A percentile compares a stretch with the other conserved stretches of the same genome.
phyloP scores from a whole-genome alignment of 2,329 filamentous ascomycete species.

The Aureobasidium sp. region DNA sequence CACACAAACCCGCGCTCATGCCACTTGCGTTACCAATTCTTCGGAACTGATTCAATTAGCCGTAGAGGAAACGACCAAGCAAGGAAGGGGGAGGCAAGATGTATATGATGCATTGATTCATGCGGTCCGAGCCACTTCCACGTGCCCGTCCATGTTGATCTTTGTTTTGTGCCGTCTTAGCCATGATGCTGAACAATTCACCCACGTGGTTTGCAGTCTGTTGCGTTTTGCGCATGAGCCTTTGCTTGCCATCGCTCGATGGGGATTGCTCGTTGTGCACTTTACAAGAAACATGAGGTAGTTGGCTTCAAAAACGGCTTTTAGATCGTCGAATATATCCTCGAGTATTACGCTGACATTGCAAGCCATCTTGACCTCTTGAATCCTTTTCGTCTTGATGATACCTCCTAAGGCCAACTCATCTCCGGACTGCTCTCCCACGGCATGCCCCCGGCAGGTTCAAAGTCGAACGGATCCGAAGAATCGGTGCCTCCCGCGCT shows the following conservation, averaged over 20 bases:
- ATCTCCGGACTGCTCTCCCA: conserved; percentile 16
- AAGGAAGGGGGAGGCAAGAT: background rate
- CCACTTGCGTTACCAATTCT: background rate
- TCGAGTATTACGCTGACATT: background rate
- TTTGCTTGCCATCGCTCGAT: background rate
- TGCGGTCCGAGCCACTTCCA: background rate
- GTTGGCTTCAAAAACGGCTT: background rate
- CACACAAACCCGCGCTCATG: no score
- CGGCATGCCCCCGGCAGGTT: background rate
- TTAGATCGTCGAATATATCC: background rate
- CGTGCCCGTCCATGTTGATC: background rate
- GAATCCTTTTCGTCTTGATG: background rate
- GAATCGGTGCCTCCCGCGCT: conserved; percentile 17
- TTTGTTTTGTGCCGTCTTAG: background rate
- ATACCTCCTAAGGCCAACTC: conserved; percentile 6
- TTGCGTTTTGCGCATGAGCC: background rate
- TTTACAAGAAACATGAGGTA: background rate
- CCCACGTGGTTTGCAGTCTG: background rate
- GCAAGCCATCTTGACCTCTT: background rate
- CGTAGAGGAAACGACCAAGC: background rate
- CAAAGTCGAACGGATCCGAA: conserved; percentile 15
- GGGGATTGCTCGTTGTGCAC: no score
- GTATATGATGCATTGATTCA: background rate
- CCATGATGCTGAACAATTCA: background rate
- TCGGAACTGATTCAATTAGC: background rate